Evolutionary conservation across 2,329 filamentous ascomycete species (phyloP).

Genomic region (Trichoderma atroviride): DNA sequence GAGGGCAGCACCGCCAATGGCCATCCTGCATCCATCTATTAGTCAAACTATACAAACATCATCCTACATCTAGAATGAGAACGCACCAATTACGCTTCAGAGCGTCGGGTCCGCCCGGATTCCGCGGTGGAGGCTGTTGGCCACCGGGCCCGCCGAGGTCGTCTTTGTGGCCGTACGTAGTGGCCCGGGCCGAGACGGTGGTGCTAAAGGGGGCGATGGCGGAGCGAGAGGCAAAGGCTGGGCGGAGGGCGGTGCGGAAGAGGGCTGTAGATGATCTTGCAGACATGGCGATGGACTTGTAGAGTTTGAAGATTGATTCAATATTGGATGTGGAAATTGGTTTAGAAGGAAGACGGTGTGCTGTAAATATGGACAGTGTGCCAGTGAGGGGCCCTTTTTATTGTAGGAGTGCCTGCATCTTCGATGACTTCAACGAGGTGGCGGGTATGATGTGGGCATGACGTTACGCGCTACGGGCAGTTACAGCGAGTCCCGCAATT

Average conservation of each 20-base stretch:
- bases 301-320: not conserved
- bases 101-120: slow-evolving; percentile 35
- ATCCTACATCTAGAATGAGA: too few species aligned
- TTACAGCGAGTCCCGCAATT: slow-evolving; percentile 4
- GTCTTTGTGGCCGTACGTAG: slow-evolving; percentile 27
- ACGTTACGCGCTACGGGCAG: slow-evolving; percentile 5
- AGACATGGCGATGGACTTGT: not conserved
- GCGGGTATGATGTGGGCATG: slow-evolving; percentile 24
- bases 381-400: slow-evolving; percentile 3
- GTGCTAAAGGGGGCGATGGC: slow-evolving; percentile 13
- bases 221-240: slow-evolving; percentile 16
- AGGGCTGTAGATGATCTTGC: not conserved
- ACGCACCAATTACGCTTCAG: slow-evolving; percentile 38
- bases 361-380: not conserved
- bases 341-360: not conserved
- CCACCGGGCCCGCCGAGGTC: slow-evolving; percentile 42
- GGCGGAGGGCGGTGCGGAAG: slow-evolving; percentile 20
- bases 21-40: slow-evolving; percentile 32
- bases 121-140: slow-evolving; percentile 36
- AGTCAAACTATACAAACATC: not conserved
- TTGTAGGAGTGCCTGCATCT: not conserved
- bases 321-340: not conserved
- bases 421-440: slow-evolving; percentile 17
- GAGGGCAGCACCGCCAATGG: slow-evolving; percentile 36
- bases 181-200: not conserved